Evolutionary conservation across 768 basidiomycete genomes (phyloP).

Genomic region (Russula abietina): DNA sequence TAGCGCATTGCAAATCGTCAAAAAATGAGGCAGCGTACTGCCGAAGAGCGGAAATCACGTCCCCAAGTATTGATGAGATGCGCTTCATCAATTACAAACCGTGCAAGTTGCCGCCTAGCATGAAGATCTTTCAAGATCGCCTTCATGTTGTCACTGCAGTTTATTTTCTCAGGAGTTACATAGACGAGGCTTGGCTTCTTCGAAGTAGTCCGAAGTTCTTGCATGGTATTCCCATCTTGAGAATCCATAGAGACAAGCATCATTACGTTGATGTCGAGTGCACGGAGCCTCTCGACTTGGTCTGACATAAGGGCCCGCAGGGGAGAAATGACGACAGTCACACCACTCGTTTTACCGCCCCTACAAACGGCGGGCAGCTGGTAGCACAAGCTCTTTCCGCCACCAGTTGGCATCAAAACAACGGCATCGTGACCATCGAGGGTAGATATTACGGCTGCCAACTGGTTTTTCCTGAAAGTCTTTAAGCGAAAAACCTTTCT

Average conservation of each 20-base stretch:
- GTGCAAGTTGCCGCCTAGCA: slow-evolving; percentile 51
- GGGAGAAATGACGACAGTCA: slow-evolving; percentile 88
- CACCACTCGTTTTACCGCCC: slow-evolving; percentile 63
- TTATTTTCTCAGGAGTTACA: slow-evolving; percentile 86
- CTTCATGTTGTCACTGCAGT: slow-evolving; percentile 51
- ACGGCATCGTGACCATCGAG: slow-evolving; percentile 82
- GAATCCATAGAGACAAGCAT: slow-evolving; percentile 34
- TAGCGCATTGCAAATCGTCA: background rate
- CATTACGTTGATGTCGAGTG: slow-evolving; percentile 63
- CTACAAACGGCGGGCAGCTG: slow-evolving; percentile 85
- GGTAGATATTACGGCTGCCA: slow-evolving; percentile 77
- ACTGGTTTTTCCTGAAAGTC: slow-evolving; percentile 75
- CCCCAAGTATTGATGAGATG: slow-evolving; percentile 96
- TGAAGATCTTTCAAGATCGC: slow-evolving; percentile 55
- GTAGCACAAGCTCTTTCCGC: slow-evolving; percentile 84
- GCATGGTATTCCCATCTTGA: slow-evolving; percentile 32
- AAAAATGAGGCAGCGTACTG: slow-evolving; percentile 12
- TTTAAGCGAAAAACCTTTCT: slow-evolving; percentile 55
- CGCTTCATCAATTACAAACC: slow-evolving; percentile 95
- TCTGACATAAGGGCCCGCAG: slow-evolving; percentile 85
- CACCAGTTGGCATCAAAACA: slow-evolving; percentile 94
- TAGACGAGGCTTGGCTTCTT: slow-evolving; percentile 69
- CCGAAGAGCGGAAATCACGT: slow-evolving; percentile 71
- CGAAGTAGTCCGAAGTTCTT: slow-evolving; percentile 40
- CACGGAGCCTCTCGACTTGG: slow-evolving; percentile 65